Evolutionary conservation across 371 early-diverging fungal species (phyloP).

Genomic region (Blakeslea trispora): DNA sequence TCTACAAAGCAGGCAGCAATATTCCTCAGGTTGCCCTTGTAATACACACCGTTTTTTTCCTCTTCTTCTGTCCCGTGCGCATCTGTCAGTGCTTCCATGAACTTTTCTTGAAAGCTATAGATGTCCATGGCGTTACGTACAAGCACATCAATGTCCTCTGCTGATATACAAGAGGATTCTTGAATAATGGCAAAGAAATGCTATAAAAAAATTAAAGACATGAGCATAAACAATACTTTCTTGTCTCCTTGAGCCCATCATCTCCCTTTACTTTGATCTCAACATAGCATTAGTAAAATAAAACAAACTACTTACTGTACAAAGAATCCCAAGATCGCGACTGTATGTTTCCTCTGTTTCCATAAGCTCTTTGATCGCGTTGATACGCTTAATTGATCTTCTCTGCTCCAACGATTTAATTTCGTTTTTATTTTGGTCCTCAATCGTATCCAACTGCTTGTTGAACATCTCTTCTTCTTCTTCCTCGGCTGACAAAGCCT

Average conservation of each 20-base stretch:
- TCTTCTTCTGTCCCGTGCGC: slow-evolving; percentile 24
- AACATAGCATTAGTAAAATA: not conserved
- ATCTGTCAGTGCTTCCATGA: slow-evolving; percentile 22
- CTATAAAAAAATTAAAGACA: slow-evolving; percentile 14
- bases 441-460: not conserved
- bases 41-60: slow-evolving; percentile 9
- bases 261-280: too few species aligned
- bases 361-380: slow-evolving; percentile 36
- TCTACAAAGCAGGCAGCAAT: slow-evolving; percentile 42
- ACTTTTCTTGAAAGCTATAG: slow-evolving; percentile 24
- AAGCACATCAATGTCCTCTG: slow-evolving; percentile 22
- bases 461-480: slow-evolving; percentile 5
- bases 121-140: slow-evolving; percentile 35
- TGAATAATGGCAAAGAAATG: slow-evolving; percentile 36
- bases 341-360: slow-evolving; percentile 43
- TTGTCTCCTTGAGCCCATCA: too few species aligned
- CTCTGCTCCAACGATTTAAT: slow-evolving; percentile 21
- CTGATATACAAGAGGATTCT: slow-evolving; percentile 23
- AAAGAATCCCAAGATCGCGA: slow-evolving; percentile 36
- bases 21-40: slow-evolving; percentile 27
- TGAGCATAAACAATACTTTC: not conserved
- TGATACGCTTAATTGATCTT: slow-evolving; percentile 15
- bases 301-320: slow-evolving; percentile 24
- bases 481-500: not conserved
- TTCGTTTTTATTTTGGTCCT: slow-evolving; percentile 14